Conservation (phyloP, 306 rosid genomes). For the Aeschynomene evenia region DNA sequence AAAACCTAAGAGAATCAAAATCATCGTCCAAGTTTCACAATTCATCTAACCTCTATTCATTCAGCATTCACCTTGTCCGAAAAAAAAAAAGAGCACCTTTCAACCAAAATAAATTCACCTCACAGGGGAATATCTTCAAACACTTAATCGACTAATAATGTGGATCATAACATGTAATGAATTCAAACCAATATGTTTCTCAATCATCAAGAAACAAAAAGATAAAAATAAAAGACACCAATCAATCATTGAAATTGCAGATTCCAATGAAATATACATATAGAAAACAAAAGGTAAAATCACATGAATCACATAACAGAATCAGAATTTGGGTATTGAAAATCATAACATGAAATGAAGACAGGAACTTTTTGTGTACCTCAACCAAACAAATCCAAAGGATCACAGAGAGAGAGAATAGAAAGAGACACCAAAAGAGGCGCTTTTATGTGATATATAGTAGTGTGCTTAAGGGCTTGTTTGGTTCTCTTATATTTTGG, state of each 20-base stretch:
- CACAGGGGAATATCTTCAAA: neutral
- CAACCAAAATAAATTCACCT: neutral
- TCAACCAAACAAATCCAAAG: neutral
- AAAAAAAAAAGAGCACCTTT: neutral
- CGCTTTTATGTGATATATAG: conserved; percentile 24
- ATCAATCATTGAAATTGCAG: neutral
- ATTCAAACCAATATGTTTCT: neutral
- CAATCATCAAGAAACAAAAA: no score
- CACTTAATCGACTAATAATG: neutral
- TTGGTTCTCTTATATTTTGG: conserved; percentile 36
- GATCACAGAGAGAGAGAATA: neutral
- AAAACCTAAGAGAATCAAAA: neutral
- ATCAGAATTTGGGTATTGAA: neutral
- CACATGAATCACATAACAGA: neutral
- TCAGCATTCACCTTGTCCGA: neutral
- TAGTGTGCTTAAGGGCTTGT: conserved; percentile 36
- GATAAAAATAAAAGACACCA: neutral
- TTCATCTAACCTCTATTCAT: neutral
- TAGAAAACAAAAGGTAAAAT: neutral
- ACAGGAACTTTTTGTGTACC: conserved; percentile 18
- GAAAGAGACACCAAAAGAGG: conserved; percentile 38
- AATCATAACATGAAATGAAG: neutral
- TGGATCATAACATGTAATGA: neutral
- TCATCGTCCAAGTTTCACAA: neutral
- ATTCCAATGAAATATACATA: neutral